phyloP scores from a whole-genome alignment of 352 stramenopile species.

The Pythium insidiosum region DNA sequence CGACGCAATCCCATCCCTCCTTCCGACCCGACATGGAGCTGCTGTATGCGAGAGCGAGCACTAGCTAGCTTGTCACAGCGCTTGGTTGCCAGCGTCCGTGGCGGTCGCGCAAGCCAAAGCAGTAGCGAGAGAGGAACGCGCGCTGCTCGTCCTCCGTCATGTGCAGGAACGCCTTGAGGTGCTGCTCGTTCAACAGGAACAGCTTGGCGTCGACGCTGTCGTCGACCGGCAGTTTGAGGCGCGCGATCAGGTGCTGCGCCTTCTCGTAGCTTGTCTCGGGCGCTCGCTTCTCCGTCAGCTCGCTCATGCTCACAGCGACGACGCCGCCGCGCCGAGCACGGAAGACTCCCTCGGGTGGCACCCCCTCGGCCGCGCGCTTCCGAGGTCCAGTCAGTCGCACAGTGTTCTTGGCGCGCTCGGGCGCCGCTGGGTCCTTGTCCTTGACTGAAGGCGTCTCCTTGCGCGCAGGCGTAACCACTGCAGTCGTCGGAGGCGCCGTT shows the following conservation, averaged over 20 bases:
- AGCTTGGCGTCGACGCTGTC: constrained; percentile 3
- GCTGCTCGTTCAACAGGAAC: neutral
- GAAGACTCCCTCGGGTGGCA: too few relatives aligned
- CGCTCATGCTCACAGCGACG: too few relatives aligned
- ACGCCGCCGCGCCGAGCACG: too few relatives aligned
- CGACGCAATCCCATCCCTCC: too few relatives aligned
- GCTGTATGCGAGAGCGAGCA: constrained; percentile 1
- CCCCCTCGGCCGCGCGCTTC: too few relatives aligned
- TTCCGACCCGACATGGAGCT: too few relatives aligned
- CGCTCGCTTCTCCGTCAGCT: neutral
- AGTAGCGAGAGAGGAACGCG: neutral
- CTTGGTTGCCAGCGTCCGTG: neutral
- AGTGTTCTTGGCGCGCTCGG: too few relatives aligned
- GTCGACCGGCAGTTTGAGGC: neutral
- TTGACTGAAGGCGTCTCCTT: too few relatives aligned
- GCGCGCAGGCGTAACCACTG: neutral
- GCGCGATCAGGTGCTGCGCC: neutral
- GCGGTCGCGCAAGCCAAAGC: neutral
- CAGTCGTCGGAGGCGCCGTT: neutral
- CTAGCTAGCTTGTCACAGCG: constrained; percentile 2
- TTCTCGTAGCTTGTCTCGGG: neutral
- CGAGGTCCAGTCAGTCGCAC: too few relatives aligned
- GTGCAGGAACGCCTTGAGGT: constrained; percentile 1
- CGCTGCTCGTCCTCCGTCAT: neutral
- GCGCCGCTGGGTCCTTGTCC: too few relatives aligned